Evolutionary conservation across 495 filamentous ascomycete genomes (phyloP), one percentile per base, ranked within the genome.

Genomic region (Penicillium verhagenii): DNA sequence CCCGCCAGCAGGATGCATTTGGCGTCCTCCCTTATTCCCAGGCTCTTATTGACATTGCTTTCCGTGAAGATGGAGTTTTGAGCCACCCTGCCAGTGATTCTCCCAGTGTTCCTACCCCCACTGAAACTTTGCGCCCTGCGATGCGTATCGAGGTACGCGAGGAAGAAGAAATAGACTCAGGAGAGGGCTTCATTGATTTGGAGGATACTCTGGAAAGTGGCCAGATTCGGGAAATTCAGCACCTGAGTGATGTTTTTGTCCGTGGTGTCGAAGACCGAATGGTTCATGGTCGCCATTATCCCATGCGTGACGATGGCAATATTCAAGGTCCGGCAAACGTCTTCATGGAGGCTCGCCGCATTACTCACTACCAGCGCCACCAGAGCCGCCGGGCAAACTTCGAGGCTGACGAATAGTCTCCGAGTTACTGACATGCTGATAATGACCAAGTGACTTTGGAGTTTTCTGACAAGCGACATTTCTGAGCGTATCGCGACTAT

Each of bases 341-440:
- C n/a, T 14, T 67, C 58, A 1, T 65, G 60, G 47, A 77, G 70
- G 21, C 23, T 46, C 56, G 56, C 5, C 56, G 60, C 54, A 2
- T 48, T 50, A 16, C 59, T 54, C n/a, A 74, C 69, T 21, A 60
- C 35, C 8, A 50, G 52, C 4, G 61, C 47, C 43, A 74, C 71
- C 10, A 44, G 18, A 20, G 13, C 28, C 55, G 55, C 18, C 47
- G 42, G 21, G 9, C 6, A 2, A 11, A 6, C 2, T 13, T 10
- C 21, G 29, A 38, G 20, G 10, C 4, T 13, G 33, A 23, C 3
- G 13, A 6, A 0, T 35, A 35, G 33, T 5, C 8, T 11, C 9
- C 6, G 33, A 16, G 16, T 16, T 0, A 35, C 6, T 4, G 33
- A 3, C 33, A 35, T n/a, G n/a, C n/a, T n/a, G n/a, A n/a, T n/a